Conservation (phyloP, 1,139 yeast genomes). For the Magnusiomyces paraingens region DNA sequence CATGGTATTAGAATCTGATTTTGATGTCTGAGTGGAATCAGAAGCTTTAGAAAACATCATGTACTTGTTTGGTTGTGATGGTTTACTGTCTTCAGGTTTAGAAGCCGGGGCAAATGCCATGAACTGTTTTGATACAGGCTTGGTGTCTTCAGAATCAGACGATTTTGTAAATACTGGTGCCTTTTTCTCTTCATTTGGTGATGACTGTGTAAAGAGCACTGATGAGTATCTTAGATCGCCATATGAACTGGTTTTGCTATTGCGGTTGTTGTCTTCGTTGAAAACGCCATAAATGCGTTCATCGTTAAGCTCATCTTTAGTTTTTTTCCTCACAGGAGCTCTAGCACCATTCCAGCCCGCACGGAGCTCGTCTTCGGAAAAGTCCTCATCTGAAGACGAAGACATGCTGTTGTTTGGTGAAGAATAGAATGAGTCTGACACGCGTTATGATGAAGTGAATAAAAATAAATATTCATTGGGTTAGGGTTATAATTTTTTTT, state of each 20-base stretch:
- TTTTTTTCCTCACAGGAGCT: not conserved
- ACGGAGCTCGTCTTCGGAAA: not conserved
- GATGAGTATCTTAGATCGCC: slow-evolving; percentile 1
- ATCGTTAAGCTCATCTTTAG: slow-evolving; percentile 4
- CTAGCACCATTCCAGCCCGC: not conserved
- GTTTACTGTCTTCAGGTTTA: not conserved
- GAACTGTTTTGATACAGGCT: not conserved
- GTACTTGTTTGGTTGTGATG: not conserved
- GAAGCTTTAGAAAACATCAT: not conserved
- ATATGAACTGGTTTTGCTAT: slow-evolving; percentile 1
- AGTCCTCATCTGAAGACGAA: slow-evolving; percentile 5
- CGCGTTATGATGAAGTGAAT: not conserved
- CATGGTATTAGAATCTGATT: not conserved
- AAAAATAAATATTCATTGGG: not conserved
- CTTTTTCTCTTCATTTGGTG: not conserved
- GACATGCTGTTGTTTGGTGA: slow-evolving; percentile 1
- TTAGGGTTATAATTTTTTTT: not conserved
- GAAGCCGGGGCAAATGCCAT: not conserved
- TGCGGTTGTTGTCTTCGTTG: not conserved
- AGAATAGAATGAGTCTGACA: not conserved
- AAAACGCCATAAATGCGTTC: slow-evolving; percentile 5
- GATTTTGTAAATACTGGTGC: not conserved
- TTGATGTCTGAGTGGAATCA: not conserved
- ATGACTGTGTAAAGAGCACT: slow-evolving; percentile 1
- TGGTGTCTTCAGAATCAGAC: not conserved